Conservation (phyloP, 495 filamentous ascomycete genomes). For the Schizothecium vesticola region DNA sequence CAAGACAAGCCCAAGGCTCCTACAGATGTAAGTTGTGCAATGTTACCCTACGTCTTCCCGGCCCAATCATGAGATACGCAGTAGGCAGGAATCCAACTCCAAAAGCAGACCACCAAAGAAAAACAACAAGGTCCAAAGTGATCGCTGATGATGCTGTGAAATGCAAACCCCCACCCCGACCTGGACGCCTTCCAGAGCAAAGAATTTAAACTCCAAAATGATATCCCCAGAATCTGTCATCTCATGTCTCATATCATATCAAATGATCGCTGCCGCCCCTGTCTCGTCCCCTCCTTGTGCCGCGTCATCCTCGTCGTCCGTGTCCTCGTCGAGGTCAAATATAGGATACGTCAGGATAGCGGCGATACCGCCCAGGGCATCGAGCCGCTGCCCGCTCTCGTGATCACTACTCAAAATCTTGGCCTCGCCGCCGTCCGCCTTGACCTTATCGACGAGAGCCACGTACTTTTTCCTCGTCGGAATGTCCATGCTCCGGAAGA, state of each 20-base stretch:
- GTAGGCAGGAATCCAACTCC: not conserved
- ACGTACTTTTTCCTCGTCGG: slow-evolving; percentile 77
- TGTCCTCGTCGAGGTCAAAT: slow-evolving; percentile 63
- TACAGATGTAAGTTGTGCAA: not conserved
- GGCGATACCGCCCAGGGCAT: slow-evolving; percentile 80
- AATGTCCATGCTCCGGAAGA: slow-evolving; percentile 85
- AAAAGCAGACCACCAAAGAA: not conserved
- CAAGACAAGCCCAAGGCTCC: not conserved
- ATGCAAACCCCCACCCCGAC: not conserved
- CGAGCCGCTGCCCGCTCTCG: slow-evolving; percentile 85
- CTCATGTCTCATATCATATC: no score
- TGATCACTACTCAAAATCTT: slow-evolving; percentile 86
- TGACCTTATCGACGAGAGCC: slow-evolving; percentile 82
- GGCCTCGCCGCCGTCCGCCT: slow-evolving; percentile 80
- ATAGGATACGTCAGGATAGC: slow-evolving; percentile 88
- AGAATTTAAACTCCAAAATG: not conserved
- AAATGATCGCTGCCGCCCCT: not conserved
- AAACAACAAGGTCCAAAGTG: not conserved
- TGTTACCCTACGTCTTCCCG: not conserved
- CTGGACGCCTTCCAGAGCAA: not conserved
- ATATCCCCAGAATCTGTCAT: not conserved
- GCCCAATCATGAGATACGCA: no score
- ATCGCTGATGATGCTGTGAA: not conserved
- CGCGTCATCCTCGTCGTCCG: slow-evolving; percentile 28
- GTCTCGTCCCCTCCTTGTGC: slow-evolving; percentile 7